Evolutionary conservation across 192 early-diverging fungal species (phyloP).

Genomic region (Coemansia sp.): DNA sequence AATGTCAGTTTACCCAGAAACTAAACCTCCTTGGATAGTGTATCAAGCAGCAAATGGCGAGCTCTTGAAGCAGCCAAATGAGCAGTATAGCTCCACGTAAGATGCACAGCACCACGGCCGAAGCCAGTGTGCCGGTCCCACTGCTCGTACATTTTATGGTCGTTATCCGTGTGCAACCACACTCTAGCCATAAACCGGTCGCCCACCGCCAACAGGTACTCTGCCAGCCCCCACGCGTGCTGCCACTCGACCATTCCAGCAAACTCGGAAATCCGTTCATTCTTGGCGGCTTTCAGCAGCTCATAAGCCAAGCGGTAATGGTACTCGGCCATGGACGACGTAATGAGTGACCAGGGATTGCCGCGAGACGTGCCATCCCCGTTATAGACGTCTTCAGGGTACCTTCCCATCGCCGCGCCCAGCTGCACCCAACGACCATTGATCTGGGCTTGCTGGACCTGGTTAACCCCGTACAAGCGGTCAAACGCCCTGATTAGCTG

Average conservation of each 20-base stretch:
- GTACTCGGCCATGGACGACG: conserved; percentile 60
- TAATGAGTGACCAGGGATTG: conserved; percentile 77
- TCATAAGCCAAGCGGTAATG: conserved; percentile 55
- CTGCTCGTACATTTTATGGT: conserved; percentile 66
- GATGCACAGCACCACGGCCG: conserved; percentile 59
- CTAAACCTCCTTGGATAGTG: too few species aligned
- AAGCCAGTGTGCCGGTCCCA: conserved; percentile 56
- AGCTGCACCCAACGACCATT: conserved; percentile 12
- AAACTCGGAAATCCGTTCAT: conserved; percentile 41
- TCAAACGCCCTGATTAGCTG: conserved; percentile 19
- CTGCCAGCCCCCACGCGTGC: conserved; percentile 22
- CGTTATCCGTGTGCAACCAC: conserved; percentile 46
- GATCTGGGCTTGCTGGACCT: conserved; percentile 15
- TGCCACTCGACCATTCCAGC: conserved; percentile 33
- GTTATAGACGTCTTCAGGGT: conserved; percentile 75
- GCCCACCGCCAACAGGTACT: conserved; percentile 48
- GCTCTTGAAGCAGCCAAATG: conserved; percentile 24
- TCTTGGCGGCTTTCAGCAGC: conserved; percentile 16
- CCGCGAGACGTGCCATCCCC: conserved; percentile 58
- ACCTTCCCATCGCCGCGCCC: conserved; percentile 67
- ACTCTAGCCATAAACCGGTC: conserved; percentile 62
- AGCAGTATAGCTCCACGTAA: conserved; percentile 74
- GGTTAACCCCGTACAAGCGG: conserved; percentile 26
- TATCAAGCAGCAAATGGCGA: too few species aligned
- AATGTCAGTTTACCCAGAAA: too few species aligned